Evolutionary conservation across 2,329 filamentous ascomycete species (phyloP).

Genomic region (Colletotrichum lindemuthianum): DNA sequence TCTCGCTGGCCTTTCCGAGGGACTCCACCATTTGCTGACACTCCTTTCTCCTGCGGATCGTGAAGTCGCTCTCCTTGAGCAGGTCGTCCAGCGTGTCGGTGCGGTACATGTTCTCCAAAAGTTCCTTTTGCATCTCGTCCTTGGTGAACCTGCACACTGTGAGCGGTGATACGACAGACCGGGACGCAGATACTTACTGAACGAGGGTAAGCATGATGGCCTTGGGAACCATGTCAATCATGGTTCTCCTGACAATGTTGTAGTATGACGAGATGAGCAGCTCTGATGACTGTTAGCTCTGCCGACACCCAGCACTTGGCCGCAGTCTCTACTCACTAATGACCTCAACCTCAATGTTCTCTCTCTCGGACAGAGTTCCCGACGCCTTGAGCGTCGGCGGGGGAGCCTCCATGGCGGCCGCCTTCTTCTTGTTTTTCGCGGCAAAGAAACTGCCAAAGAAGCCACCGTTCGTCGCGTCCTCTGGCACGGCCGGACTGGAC

Average conservation of each 20-base stretch:
- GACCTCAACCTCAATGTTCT: conserved; percentile 95
- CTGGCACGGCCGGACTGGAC: conserved; percentile 75
- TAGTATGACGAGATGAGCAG: conserved; percentile 96
- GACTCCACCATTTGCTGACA: conserved; percentile 99
- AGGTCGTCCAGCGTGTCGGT: conserved; percentile 90
- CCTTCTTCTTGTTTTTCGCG: conserved; percentile 99
- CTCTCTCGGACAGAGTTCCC: conserved; percentile 91
- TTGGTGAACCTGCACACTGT: conserved; percentile 68
- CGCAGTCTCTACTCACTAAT: conserved; percentile 77
- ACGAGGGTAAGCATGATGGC: conserved; percentile 98
- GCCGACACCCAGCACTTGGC: background rate
- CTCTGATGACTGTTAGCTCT: conserved; percentile 62
- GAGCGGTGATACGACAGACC: background rate
- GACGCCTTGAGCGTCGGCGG: conserved; percentile 94
- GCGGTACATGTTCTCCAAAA: conserved; percentile 97
- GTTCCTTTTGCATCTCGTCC: conserved; percentile 97
- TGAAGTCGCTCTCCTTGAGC: conserved; percentile 98
- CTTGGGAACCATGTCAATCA: conserved; percentile 99
- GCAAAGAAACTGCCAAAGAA: conserved; percentile 99
- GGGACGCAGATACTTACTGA: conserved; percentile 73
- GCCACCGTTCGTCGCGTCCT: conserved; percentile 70
- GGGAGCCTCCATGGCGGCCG: conserved; percentile 98
- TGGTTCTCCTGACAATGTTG: conserved; percentile 96
- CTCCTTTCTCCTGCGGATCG: conserved; percentile 92
- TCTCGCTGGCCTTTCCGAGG: conserved; percentile 88